A percentile compares a stretch with the other conserved stretches of the same genome.
These are phyloP conservation scores for Golubevia pallescens DNA, from an alignment of 1,284 basidiomycete genomes.

Conservation along the genomic window DNA sequence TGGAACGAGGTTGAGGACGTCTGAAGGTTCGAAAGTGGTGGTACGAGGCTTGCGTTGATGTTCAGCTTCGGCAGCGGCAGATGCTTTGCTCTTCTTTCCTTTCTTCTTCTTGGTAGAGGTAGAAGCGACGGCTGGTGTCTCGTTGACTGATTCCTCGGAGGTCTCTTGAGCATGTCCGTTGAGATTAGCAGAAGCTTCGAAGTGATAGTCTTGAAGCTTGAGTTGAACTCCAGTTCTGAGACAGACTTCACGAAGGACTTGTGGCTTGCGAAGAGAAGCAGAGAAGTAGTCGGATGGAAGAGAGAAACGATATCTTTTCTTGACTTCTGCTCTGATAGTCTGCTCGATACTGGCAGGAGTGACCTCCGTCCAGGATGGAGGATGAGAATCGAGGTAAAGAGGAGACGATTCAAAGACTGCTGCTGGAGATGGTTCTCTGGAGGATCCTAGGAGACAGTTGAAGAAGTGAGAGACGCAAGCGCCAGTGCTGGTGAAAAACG, in stretches of 20 bases:
- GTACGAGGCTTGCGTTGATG: constrained; percentile 33
- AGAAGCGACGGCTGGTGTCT: neutral
- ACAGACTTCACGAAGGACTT: constrained; percentile 69
- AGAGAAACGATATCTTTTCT: constrained; percentile 68
- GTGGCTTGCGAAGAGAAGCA: constrained; percentile 61
- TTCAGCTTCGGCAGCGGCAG: constrained; percentile 15
- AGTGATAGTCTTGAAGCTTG: constrained; percentile 67
- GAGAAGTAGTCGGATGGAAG: constrained; percentile 66
- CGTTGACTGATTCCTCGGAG: no score
- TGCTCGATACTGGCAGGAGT: constrained; percentile 67
- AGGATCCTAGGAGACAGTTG: constrained; percentile 70
- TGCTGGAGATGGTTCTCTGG: constrained; percentile 65
- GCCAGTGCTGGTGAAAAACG: neutral
- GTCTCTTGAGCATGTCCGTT: constrained; percentile 3
- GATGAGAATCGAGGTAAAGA: constrained; percentile 34
- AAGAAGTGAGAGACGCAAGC: constrained; percentile 68
- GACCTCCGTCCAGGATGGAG: constrained; percentile 66
- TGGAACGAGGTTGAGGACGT: constrained; percentile 69
- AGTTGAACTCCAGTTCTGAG: constrained; percentile 69
- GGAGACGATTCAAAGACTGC: constrained; percentile 28
- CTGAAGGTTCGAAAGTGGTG: constrained; percentile 67
- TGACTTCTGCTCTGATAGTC: constrained; percentile 66
- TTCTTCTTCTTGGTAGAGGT: constrained; percentile 20
- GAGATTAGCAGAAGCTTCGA: constrained; percentile 45
- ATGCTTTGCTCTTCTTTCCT: constrained; percentile 25